phyloP scores from a whole-genome alignment of 208 protist species.

The Porcisia hertigi region DNA sequence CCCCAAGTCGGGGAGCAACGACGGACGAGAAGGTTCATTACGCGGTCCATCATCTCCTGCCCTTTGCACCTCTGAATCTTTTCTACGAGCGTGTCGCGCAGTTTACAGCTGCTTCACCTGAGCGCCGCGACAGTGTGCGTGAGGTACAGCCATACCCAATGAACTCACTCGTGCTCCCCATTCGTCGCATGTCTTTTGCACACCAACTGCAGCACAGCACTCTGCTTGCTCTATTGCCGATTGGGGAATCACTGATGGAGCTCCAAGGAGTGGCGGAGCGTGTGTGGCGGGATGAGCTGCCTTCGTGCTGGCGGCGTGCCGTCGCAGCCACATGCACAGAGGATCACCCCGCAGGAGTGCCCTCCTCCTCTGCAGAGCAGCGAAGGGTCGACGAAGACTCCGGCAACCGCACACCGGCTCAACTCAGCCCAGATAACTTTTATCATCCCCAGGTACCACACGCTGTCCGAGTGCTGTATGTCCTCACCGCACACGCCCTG shows the following conservation, averaged over 20 bases:
- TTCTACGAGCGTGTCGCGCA: constrained; percentile 19
- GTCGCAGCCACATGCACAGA: not conserved
- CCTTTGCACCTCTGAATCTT: constrained; percentile 24
- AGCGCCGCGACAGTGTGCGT: not conserved
- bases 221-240: constrained; percentile 43
- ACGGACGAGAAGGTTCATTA: constrained; percentile 18
- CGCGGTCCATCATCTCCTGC: constrained; percentile 33
- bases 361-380: not conserved
- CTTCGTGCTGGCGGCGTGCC: constrained; percentile 11
- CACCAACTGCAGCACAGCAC: constrained; percentile 44
- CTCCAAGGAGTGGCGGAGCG: constrained; percentile 27
- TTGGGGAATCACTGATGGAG: constrained; percentile 53
- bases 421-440: constrained; percentile 42
- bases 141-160: constrained; percentile 32
- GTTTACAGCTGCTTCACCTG: not conserved
- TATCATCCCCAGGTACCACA: constrained; percentile 54
- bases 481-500: constrained; percentile 56
- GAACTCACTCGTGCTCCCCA: constrained; percentile 23
- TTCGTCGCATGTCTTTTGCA: constrained; percentile 34
- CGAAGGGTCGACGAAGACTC: too few relatives aligned
- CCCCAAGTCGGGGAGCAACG: not conserved
- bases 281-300: constrained; percentile 14
- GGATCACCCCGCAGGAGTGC: not conserved
- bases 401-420: not conserved
- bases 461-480: constrained; percentile 55